A percentile compares a stretch with the other conserved stretches of the same genome.
Conservation (phyloP, 2,329 filamentous ascomycete species). For the Incumbomyces lentus region DNA sequence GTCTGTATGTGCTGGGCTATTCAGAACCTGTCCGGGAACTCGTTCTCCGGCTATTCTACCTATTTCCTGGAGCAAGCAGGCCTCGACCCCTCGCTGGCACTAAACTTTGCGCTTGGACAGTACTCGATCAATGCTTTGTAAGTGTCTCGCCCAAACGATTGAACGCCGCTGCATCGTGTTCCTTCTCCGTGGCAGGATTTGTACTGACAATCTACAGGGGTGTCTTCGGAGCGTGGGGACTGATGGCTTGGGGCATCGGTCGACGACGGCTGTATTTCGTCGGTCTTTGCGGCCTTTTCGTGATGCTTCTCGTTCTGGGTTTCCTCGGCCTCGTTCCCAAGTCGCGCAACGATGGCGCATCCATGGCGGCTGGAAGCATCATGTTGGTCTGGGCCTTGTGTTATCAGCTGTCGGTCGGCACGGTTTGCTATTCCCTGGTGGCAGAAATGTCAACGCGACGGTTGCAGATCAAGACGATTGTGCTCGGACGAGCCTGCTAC, state of each 20-base stretch:
- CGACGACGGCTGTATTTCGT: conserved; percentile 66
- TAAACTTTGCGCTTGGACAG: conserved; percentile 39
- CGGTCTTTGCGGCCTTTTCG: conserved; percentile 61
- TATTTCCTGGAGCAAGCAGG: conserved; percentile 42
- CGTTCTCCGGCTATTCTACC: conserved; percentile 54
- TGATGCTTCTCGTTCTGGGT: conserved; percentile 72
- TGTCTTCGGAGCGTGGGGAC: conserved; percentile 34
- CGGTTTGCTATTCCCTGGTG: conserved; percentile 81
- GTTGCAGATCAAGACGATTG: conserved; percentile 84
- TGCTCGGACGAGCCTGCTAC: conserved; percentile 70
- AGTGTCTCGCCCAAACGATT: no score
- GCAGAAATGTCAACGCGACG: conserved; percentile 72
- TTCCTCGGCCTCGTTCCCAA: conserved; percentile 62
- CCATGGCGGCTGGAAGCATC: conserved; percentile 71
- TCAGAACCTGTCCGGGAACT: conserved; percentile 53
- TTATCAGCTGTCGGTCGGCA: conserved; percentile 81
- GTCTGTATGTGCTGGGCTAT: conserved; percentile 55
- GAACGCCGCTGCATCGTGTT: conserved; percentile 51
- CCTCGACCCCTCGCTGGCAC: conserved; percentile 26
- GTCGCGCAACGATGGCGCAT: conserved; percentile 41
- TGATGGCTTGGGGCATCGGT: conserved; percentile 66
- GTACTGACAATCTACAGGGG: conserved; percentile 16
- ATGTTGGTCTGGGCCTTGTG: conserved; percentile 74
- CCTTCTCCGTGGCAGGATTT: conserved; percentile 55
- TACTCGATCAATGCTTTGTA: conserved; percentile 32